Evolutionary conservation across 2,329 filamentous ascomycete genomes (phyloP).

Genomic region (Penicillium nordicum): DNA sequence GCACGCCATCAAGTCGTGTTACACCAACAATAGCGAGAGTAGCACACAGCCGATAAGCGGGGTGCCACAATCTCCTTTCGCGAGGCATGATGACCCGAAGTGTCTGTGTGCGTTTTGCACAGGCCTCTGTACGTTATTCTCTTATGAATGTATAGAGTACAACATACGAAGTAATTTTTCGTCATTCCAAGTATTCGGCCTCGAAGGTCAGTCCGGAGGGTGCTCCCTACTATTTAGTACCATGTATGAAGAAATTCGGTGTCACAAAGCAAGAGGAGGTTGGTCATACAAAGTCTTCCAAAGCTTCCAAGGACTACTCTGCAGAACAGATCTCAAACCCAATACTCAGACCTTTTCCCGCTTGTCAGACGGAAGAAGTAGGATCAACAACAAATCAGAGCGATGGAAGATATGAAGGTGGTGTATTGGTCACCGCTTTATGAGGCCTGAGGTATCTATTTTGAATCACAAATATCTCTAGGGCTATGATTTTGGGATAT

Average conservation of each 20-base stretch:
- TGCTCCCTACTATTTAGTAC: too few relatives aligned
- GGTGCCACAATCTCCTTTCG: neutral
- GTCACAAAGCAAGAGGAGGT: neutral
- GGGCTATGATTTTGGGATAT: neutral
- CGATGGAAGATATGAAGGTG: neutral
- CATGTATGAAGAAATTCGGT: neutral
- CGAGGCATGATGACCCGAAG: neutral
- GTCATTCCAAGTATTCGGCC: neutral
- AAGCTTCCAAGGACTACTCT: neutral
- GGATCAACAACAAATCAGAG: neutral
- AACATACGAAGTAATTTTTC: neutral
- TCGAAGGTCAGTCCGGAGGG: neutral
- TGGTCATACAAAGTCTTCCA: neutral
- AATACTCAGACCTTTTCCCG: neutral
- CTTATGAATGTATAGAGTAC: neutral
- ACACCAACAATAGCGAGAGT: neutral
- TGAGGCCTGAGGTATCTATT: conserved; percentile 10
- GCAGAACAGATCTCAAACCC: neutral
- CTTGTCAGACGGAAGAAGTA: neutral
- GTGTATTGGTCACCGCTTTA: conserved; percentile 5
- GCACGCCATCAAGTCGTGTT: neutral
- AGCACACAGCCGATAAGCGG: neutral
- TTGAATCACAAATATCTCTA: neutral
- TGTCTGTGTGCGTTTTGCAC: conserved; percentile 1
- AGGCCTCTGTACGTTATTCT: neutral